phyloP scores from a whole-genome alignment of 345 rosid species.

The Theobroma cacao region DNA sequence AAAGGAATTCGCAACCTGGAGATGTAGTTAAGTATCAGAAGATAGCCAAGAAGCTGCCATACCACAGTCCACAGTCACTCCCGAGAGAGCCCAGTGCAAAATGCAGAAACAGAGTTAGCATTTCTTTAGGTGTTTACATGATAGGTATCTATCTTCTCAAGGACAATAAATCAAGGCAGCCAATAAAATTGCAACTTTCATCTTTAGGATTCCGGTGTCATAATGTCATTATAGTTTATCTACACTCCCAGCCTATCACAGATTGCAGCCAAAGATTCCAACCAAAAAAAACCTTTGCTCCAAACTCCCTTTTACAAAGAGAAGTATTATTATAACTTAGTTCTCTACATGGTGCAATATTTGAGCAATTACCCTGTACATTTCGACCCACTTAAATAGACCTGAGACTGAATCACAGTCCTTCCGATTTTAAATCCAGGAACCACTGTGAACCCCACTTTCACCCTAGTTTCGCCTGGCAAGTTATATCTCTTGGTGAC shows the following conservation, averaged over 20 bases:
- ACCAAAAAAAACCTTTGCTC: conserved; percentile 11
- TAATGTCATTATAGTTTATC: not conserved
- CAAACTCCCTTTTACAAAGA: not conserved
- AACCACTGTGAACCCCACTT: conserved; percentile 86
- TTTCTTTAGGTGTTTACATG: conserved; percentile 2
- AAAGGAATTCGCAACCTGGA: conserved; percentile 17
- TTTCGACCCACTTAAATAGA: conserved; percentile 54
- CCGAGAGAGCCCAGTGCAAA: not conserved
- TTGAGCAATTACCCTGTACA: conserved; percentile 37
- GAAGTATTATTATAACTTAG: not conserved
- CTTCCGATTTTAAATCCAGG: conserved; percentile 85
- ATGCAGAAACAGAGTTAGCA: conserved; percentile 7
- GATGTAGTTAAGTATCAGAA: not conserved
- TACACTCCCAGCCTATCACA: not conserved
- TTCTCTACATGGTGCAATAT: conserved; percentile 3
- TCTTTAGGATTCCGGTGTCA: conserved; percentile 20
- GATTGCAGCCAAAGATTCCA: conserved; percentile 14
- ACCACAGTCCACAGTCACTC: conserved; percentile 6
- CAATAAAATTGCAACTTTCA: conserved; percentile 2
- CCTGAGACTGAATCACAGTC: conserved; percentile 75
- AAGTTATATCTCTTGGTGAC: conserved; percentile 37
- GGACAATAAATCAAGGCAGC: conserved; percentile 12
- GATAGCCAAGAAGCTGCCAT: conserved; percentile 17
- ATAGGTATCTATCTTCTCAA: not conserved
- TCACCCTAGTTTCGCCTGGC: conserved; percentile 37